These are phyloP conservation scores for Hanseniaspora meyeri DNA, from an alignment of 805 yeast species.

Conservation along the genomic window DNA sequence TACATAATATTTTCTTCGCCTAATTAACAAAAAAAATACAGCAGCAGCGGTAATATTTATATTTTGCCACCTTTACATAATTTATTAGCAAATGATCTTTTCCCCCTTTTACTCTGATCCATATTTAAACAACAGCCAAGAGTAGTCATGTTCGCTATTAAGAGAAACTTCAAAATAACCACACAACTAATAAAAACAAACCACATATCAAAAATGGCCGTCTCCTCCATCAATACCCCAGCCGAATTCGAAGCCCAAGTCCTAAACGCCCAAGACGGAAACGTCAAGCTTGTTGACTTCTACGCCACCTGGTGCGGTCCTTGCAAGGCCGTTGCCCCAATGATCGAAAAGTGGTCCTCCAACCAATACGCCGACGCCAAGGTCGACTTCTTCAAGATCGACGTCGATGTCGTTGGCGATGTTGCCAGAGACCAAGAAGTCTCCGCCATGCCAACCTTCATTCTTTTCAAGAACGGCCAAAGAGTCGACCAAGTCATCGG, in stretches of 20 bases:
- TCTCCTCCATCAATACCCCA: constrained; percentile 20
- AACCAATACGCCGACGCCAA: constrained; percentile 25
- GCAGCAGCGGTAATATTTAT: too few species aligned
- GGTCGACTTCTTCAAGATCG: constrained; percentile 55
- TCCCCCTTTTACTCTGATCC: too few species aligned
- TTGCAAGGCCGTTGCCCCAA: constrained; percentile 60
- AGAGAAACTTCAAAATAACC: background rate
- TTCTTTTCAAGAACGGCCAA: constrained; percentile 49
- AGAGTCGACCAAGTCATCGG: constrained; percentile 50
- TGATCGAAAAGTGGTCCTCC: constrained; percentile 32
- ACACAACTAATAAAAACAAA: background rate
- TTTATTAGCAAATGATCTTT: too few species aligned
- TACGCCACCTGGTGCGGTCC: constrained; percentile 72
- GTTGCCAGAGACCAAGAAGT: constrained; percentile 50
- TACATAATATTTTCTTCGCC: too few species aligned
- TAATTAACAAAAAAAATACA: too few species aligned
- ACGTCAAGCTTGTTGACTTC: constrained; percentile 48
- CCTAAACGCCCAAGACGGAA: constrained; percentile 15
- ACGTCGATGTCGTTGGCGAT: constrained; percentile 52
- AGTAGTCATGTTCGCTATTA: background rate
- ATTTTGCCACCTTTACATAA: too few species aligned
- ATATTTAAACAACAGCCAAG: background rate
- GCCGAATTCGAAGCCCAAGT: constrained; percentile 26
- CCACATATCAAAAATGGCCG: constrained; percentile 8
- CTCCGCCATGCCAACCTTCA: constrained; percentile 67